Conservation (phyloP, 2,329 filamentous ascomycete species). For the Penicillium sp. region DNA sequence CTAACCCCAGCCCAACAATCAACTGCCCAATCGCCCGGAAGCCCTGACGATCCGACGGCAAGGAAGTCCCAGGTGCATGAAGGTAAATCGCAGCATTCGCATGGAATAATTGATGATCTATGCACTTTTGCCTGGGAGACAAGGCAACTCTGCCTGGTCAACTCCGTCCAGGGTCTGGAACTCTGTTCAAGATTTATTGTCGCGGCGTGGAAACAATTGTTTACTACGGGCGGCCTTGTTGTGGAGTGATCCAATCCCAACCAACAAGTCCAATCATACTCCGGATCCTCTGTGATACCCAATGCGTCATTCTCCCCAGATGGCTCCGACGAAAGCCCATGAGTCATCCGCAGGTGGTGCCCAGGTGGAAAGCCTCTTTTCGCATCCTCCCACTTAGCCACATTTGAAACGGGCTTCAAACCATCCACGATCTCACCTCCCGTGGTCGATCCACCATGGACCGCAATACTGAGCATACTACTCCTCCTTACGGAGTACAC, state of each 20-base stretch:
- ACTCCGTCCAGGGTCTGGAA: too few relatives aligned
- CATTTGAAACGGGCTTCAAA: background rate
- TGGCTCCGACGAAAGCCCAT: background rate
- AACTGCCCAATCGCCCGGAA: constrained; percentile 9
- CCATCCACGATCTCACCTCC: background rate
- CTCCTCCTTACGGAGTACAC: too few relatives aligned
- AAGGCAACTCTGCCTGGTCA: background rate
- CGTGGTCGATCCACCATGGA: background rate
- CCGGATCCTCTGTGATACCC: background rate
- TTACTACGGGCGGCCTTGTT: background rate
- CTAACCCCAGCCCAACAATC: constrained; percentile 10
- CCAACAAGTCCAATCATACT: background rate
- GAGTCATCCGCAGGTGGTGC: background rate
- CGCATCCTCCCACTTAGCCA: background rate
- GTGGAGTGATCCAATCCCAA: too few relatives aligned
- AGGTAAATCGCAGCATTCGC: background rate
- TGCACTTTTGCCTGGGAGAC: background rate
- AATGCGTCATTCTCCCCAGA: background rate
- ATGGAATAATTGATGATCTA: background rate
- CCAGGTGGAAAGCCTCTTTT: background rate
- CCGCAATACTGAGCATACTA: background rate
- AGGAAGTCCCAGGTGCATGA: background rate
- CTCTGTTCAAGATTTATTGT: too few relatives aligned
- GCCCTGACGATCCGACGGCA: constrained; percentile 5
- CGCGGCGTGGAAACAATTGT: background rate